Evolutionary conservation across 306 rosid species (phyloP).

Genomic region (Glycine tomentella): DNA sequence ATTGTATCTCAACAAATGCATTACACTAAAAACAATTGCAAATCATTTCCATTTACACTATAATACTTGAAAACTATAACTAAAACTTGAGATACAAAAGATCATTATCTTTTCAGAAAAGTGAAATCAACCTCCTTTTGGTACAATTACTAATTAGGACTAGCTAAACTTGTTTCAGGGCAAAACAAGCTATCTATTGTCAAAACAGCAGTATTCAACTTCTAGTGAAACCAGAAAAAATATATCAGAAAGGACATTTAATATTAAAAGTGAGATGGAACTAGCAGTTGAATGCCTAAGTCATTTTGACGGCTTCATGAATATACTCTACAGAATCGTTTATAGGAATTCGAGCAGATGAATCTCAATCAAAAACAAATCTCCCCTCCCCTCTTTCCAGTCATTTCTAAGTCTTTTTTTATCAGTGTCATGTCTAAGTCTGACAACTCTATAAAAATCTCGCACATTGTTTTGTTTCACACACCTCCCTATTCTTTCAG

Average conservation of each 20-base stretch:
- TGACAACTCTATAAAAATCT: background rate
- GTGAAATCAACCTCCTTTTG: background rate
- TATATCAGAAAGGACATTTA: constrained; percentile 10
- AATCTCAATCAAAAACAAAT: background rate
- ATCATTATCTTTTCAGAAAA: constrained; percentile 23
- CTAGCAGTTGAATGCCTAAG: background rate
- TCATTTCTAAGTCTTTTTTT: background rate
- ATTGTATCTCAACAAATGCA: background rate
- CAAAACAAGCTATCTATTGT: background rate
- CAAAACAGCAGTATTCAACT: background rate
- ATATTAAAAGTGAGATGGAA: background rate
- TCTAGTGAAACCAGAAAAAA: background rate
- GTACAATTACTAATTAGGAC: background rate
- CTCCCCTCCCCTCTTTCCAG: background rate
- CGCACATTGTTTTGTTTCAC: background rate
- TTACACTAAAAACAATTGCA: background rate
- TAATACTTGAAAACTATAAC: constrained; percentile 6
- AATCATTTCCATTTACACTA: background rate
- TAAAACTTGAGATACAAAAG: background rate
- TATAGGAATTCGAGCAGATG: constrained; percentile 1
- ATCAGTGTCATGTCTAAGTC: background rate
- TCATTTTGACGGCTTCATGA: background rate
- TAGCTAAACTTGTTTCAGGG: background rate
- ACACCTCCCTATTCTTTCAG: constrained; percentile 7
- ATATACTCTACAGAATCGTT: constrained; percentile 15